Conservation (phyloP, 2,329 filamentous ascomycete species). For the Ophiostoma himal-ulmi region DNA sequence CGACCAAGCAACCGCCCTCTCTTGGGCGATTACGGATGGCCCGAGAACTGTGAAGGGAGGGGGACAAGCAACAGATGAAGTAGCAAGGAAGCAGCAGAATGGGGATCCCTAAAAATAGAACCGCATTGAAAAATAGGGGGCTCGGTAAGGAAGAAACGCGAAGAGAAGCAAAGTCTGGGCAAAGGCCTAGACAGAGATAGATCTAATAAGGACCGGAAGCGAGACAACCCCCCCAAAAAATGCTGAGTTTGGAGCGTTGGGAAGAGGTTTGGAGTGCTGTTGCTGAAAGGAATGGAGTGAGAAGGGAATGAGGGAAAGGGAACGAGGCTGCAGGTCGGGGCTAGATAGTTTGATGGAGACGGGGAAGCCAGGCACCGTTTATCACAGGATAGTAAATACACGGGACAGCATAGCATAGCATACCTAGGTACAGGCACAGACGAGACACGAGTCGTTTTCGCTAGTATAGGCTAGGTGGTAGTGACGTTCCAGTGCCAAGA, state of each 20-base stretch:
- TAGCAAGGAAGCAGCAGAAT: constrained; percentile 7
- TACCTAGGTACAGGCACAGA: neutral
- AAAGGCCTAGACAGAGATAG: neutral
- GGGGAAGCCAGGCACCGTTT: neutral
- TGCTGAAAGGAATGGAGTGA: neutral
- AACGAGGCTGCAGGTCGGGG: neutral
- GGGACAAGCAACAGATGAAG: constrained; percentile 19
- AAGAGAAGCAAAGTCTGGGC: constrained; percentile 14
- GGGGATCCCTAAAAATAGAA: constrained; percentile 23
- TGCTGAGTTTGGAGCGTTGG: neutral
- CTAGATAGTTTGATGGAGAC: neutral
- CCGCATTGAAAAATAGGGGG: constrained; percentile 17
- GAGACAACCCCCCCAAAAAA: neutral
- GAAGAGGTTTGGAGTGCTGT: neutral
- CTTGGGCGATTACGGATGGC: constrained; percentile 9
- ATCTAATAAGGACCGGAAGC: neutral
- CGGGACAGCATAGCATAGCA: too few relatives aligned
- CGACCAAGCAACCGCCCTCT: neutral
- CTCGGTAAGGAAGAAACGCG: constrained; percentile 15
- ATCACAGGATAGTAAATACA: neutral
- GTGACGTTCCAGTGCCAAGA: constrained; percentile 21
- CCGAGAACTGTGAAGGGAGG: constrained; percentile 35
- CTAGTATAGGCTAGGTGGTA: constrained; percentile 5
- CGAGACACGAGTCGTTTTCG: neutral
- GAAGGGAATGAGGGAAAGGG: neutral